Evolutionary conservation across 495 filamentous ascomycete species (phyloP), one percentile per base, ranked within the genome.

Genomic region (Podospora anserina): DNA sequence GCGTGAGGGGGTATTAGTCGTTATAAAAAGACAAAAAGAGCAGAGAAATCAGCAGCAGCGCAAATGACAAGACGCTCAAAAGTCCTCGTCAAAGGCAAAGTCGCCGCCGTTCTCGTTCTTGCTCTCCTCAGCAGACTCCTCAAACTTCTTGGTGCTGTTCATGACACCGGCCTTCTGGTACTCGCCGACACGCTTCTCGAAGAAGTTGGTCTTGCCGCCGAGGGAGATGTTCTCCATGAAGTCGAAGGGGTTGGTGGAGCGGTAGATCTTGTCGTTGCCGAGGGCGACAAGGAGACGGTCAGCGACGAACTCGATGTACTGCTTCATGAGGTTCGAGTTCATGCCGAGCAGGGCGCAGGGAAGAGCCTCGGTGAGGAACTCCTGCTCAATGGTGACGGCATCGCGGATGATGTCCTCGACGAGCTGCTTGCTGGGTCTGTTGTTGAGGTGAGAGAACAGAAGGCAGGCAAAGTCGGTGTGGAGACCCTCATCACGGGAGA

Each of bases 141-240:
- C 82, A n/a, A 80, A 74, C 70, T 84, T 82, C 88, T 97, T 92
- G 76, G 91, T 92, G 83, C 90, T 91, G 70, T 88, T 90, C 93
- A 99, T 98, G 76, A 99, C 95, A 82, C 96, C 95, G 60, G 96
- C 93, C 86, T 99, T 99, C 82, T 99, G 95, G 87, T 99, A 99
- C 78, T 99, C 95, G 81, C 91, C 96, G 55, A 99, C 95, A 69
- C 95, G 91, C 91, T 99, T 99, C 89, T 99, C 95, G 81, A 99
- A 99, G 91, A 99, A 99, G 87, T 99, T 99, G 80, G 95, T 99
- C 90, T 99, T 99, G 81, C 95, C 95, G 30, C 93, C 92, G 34
- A 99, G 86, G 11, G 95, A 98, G 83, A 99, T 99, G 76, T 93
- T 94, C 88, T 99, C 95, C 95, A 99, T 99, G 83, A 99, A 99